Evolutionary conservation across 176 grass and related monocot species (phyloP).

Genomic region (Ensete glaucum): DNA sequence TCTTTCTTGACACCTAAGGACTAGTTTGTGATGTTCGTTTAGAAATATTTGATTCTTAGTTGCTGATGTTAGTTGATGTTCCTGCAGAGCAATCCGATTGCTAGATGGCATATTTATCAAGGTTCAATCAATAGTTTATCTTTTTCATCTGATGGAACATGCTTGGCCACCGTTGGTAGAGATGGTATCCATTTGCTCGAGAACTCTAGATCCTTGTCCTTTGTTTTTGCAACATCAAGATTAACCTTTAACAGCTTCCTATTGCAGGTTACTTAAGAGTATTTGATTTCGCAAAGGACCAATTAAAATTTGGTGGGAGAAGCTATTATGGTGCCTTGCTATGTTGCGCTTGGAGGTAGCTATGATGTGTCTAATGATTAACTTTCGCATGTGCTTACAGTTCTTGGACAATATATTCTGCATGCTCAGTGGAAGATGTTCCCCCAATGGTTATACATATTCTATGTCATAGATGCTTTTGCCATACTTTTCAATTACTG

Average conservation of each 20-base stretch:
- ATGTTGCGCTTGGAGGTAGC: slow-evolving; percentile 17
- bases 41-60: slow-evolving; percentile 17
- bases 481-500: too few relatives aligned
- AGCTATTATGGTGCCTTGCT: slow-evolving; percentile 24
- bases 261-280: slow-evolving; percentile 15
- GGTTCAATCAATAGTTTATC: slow-evolving; percentile 86
- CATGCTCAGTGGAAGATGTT: background rate
- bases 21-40: background rate
- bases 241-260: slow-evolving; percentile 6
- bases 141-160: slow-evolving; percentile 76
- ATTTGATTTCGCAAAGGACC: slow-evolving; percentile 18
- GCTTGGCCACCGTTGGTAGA: slow-evolving; percentile 79
- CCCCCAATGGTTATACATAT: too few relatives aligned
- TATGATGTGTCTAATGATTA: background rate
- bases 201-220: slow-evolving; percentile 4
- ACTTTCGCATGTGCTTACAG: background rate
- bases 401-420: background rate
- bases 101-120: slow-evolving; percentile 94
- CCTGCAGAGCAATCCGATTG: slow-evolving; percentile 70
- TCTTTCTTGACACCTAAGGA: background rate
- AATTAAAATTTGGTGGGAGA: slow-evolving; percentile 15
- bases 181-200: slow-evolving; percentile 59
- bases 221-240: background rate
- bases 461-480: too few relatives aligned
- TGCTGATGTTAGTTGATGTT: slow-evolving; percentile 29